Base-by-base conservation (phyloP, 2,329 filamentous ascomycete species). In the Phaeophleospora eucalypticola region DNA sequence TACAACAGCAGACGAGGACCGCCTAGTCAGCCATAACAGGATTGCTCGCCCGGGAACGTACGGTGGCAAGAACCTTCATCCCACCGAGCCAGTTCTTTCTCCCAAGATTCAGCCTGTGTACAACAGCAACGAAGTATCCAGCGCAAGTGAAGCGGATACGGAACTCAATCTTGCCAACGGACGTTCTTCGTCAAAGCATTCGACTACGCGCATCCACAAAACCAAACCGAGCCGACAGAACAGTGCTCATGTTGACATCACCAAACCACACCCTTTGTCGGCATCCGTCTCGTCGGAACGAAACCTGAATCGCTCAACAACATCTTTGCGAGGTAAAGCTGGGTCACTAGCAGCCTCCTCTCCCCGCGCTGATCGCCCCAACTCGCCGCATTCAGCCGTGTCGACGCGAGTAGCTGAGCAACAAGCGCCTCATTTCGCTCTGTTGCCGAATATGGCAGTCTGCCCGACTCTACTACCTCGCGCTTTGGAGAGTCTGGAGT, bases 401-500 rank as follows among this genome's bases (percentile, higher is more conserved):
- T 64, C 63, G 0, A 46, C 36, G 45, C 43, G 14, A 32, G 45
- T n/a, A 38, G 36, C 3, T 19, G 29, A 18, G 18, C 36, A 2
- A 21, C 38, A 15, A 17, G 57, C 66, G 33, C 67, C 70, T 14
- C 69, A 69, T 37, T 71, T 84, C 43, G 72, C 74, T 16, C 65
- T 83, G n/a, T 65, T 70, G n/a, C 70, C 72, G 1, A 78, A 72
- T 24, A 76, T 77, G 51, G 69, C 75, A 42, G 70, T 70, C 45
- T 83, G 80, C 52, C 76, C 80, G 24, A 76, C 76, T 4, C 72
- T 83, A 40, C 78, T 76, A 36, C 80, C 91, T 4, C 73, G 93
- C 33, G 89, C 95, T 62, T 93, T 96, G 81, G 79, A 95, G 20
- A 91, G 93, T 52, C 80, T 97, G 1, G 93, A 97, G 68, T 90